Evolutionary conservation across 2,329 filamentous ascomycete species (phyloP).

Genomic region (Exophiala dermatitidis): DNA sequence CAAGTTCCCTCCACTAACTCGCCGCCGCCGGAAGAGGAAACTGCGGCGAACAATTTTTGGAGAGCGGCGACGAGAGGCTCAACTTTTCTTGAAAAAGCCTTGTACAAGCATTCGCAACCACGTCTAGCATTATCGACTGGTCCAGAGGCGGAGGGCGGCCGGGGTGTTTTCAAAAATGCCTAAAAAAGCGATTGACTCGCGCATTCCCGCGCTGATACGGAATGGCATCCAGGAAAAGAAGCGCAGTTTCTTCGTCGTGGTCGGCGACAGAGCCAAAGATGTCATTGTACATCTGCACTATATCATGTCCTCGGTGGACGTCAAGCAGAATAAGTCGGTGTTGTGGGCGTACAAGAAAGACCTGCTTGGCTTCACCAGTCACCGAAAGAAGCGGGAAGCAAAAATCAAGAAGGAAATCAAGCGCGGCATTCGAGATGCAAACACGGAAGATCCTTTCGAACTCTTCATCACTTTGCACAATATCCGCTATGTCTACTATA

Average conservation of each 20-base stretch:
- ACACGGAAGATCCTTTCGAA: constrained; percentile 92
- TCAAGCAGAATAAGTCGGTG: constrained; percentile 93
- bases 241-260: constrained; percentile 93
- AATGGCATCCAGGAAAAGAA: constrained; percentile 94
- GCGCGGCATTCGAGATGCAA: constrained; percentile 83
- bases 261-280: constrained; percentile 90
- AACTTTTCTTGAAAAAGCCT: constrained; percentile 1
- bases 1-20: neutral
- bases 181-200: constrained; percentile 64
- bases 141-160: constrained; percentile 15
- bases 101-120: neutral
- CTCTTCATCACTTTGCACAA: constrained; percentile 93
- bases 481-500: constrained; percentile 98
- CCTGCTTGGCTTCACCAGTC: constrained; percentile 85
- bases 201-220: constrained; percentile 81
- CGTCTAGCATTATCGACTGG: neutral
- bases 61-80: neutral
- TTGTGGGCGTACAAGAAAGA: constrained; percentile 99
- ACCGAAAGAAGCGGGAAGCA: constrained; percentile 94
- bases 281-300: constrained; percentile 92
- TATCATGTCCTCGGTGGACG: constrained; percentile 80
- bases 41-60: constrained; percentile 19
- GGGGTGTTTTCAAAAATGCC: constrained; percentile 31
- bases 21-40: constrained; percentile 2
- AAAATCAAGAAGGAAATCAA: constrained; percentile 99